Evolutionary conservation across 306 rosid genomes (phyloP).

Genomic region (Acacia confusa): DNA sequence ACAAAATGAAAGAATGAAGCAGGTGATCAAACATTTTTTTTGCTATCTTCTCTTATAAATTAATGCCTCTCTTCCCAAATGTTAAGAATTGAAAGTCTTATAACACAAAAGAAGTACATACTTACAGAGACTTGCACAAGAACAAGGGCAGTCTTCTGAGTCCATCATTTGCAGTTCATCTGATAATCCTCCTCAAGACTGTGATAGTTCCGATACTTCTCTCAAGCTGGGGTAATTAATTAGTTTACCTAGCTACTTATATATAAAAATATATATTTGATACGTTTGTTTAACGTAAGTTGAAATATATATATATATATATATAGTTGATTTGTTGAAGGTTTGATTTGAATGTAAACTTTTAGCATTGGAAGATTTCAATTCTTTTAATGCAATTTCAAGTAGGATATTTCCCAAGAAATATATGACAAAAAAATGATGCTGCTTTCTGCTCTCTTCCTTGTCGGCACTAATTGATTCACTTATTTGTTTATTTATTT

Average conservation of each 20-base stretch:
- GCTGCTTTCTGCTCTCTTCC: background rate
- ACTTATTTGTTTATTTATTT: background rate
- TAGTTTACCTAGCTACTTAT: background rate
- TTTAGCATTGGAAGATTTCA: background rate
- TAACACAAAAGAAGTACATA: background rate
- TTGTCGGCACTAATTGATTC: background rate
- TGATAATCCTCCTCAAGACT: constrained; percentile 32
- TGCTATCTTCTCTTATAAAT: background rate
- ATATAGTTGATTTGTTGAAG: background rate
- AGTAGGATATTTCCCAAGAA: background rate
- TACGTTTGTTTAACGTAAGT: no score
- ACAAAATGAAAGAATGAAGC: constrained; percentile 36
- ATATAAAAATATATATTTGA: no score
- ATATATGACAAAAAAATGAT: background rate
- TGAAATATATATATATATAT: background rate
- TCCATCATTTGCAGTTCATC: constrained; percentile 27
- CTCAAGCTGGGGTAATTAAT: constrained; percentile 45
- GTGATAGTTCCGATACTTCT: constrained; percentile 35
- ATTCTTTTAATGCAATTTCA: background rate
- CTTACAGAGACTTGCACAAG: background rate
- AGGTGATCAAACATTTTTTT: constrained; percentile 23
- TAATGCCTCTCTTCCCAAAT: background rate
- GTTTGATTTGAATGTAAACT: background rate
- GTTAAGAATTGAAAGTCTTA: background rate
- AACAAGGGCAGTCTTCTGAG: constrained; percentile 33